Evolutionary conservation across 352 stramenopile species (phyloP).

Genomic region (Peronospora farinosa): DNA sequence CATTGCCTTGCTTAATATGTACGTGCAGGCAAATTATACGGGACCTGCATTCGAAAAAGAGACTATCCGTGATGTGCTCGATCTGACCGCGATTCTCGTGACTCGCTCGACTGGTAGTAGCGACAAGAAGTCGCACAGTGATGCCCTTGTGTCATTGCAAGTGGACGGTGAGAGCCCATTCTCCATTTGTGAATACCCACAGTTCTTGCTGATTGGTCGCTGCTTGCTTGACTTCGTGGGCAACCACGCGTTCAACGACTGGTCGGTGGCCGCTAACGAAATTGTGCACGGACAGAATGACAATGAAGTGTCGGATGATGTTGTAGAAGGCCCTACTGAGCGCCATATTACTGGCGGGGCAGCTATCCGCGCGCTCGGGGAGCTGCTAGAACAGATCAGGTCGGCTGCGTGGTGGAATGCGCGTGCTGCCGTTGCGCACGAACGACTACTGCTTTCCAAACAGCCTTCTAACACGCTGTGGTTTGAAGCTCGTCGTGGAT

Average conservation of each 20-base stretch:
- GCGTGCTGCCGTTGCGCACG: slow-evolving; percentile 61
- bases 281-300: slow-evolving; percentile 28
- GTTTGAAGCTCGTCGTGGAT: slow-evolving; percentile 62
- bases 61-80: slow-evolving; percentile 43
- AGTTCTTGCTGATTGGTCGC: slow-evolving; percentile 57
- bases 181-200: slow-evolving; percentile 71
- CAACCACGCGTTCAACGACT: slow-evolving; percentile 55
- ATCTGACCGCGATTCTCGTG: slow-evolving; percentile 32
- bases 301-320: slow-evolving; percentile 42
- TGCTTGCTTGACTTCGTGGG: slow-evolving; percentile 61
- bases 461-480: slow-evolving; percentile 69
- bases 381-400: slow-evolving; percentile 32
- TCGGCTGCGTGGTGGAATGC: slow-evolving; percentile 71
- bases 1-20: slow-evolving; percentile 66
- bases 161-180: slow-evolving; percentile 77
- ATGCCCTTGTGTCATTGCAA: slow-evolving; percentile 58
- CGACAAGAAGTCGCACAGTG: slow-evolving; percentile 44
- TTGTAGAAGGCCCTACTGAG: slow-evolving; percentile 24
- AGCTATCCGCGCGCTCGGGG: slow-evolving; percentile 17
- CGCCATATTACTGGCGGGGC: slow-evolving; percentile 26
- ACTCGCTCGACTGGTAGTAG: slow-evolving; percentile 20
- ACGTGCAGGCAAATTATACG: slow-evolving; percentile 80
- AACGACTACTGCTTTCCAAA: slow-evolving; percentile 59
- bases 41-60: slow-evolving; percentile 59
- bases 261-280: slow-evolving; percentile 46